A percentile compares a stretch with the other conserved stretches of the same genome.
phyloP scores from a whole-genome alignment of 1,284 basidiomycete genomes.

The Boletus holoroseus region DNA sequence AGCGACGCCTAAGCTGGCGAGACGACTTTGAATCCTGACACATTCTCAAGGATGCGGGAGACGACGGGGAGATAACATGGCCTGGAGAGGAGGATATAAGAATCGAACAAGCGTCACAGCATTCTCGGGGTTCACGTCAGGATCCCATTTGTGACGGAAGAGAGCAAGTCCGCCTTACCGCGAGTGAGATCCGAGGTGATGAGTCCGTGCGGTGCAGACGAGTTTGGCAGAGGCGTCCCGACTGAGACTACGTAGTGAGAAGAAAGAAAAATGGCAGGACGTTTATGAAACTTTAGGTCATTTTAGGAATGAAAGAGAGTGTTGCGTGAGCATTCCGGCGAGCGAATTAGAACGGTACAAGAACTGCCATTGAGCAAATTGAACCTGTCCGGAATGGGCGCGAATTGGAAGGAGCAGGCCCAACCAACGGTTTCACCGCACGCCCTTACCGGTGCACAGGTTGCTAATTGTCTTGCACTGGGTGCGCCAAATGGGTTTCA shows the following conservation, averaged over 20 bases:
- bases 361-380: slow-evolving; percentile 8
- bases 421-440: slow-evolving; percentile 1
- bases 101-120: slow-evolving; percentile 29
- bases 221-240: slow-evolving; percentile 38
- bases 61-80: slow-evolving; percentile 18
- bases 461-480: slow-evolving; percentile 16
- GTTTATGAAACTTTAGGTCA: slow-evolving; percentile 34
- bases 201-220: slow-evolving; percentile 32
- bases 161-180: slow-evolving; percentile 26
- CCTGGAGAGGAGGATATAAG: slow-evolving; percentile 30
- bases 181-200: slow-evolving; percentile 40
- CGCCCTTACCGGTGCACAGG: slow-evolving; percentile 14
- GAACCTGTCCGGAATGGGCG: slow-evolving; percentile 10
- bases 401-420: slow-evolving; percentile 21
- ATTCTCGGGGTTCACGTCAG: slow-evolving; percentile 36
- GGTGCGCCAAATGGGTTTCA: slow-evolving; percentile 1
- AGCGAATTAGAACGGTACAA: slow-evolving; percentile 11
- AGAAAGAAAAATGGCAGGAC: slow-evolving; percentile 21
- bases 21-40: slow-evolving; percentile 21
- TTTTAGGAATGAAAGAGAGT: slow-evolving; percentile 33
- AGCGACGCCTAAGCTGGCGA: slow-evolving; percentile 23
- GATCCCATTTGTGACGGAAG: slow-evolving; percentile 34
- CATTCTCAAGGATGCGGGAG: slow-evolving; percentile 27
- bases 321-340: slow-evolving; percentile 21
- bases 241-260: slow-evolving; percentile 24